phyloP scores from a whole-genome alignment of 2,329 filamentous ascomycete species.

The Chrysoporthe puriensis region DNA sequence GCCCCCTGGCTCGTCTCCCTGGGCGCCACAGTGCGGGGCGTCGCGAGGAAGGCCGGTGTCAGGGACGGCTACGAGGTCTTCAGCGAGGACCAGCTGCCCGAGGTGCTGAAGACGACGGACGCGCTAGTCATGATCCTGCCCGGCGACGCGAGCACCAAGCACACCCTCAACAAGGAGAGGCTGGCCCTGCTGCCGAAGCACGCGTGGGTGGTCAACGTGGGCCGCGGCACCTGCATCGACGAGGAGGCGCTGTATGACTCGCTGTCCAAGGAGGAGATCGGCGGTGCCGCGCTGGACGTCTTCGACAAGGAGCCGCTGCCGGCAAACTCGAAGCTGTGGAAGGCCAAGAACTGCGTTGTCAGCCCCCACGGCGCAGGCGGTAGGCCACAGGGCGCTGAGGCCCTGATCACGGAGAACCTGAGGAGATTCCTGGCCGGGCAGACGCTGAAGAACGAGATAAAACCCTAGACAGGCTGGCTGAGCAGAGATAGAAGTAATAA shows the following conservation, averaged over 20 bases:
- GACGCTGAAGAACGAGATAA: slow-evolving; percentile 58
- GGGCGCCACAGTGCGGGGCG: slow-evolving; percentile 61
- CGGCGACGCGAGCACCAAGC: slow-evolving; percentile 57
- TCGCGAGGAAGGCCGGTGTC: slow-evolving; percentile 61
- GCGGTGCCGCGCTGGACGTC: slow-evolving; percentile 43
- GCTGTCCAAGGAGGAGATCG: slow-evolving; percentile 36
- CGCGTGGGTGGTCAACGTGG: slow-evolving; percentile 59
- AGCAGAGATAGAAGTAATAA: not conserved
- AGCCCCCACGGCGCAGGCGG: slow-evolving; percentile 64
- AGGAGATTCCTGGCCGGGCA: slow-evolving; percentile 62
- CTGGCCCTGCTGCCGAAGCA: slow-evolving; percentile 59
- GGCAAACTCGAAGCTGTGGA: slow-evolving; percentile 49
- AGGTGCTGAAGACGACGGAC: slow-evolving; percentile 60
- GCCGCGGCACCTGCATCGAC: slow-evolving; percentile 41
- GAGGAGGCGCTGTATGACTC: slow-evolving; percentile 40
- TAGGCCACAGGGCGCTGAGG: slow-evolving; percentile 62
- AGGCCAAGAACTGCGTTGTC: slow-evolving; percentile 55
- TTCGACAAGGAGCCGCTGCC: slow-evolving; percentile 50
- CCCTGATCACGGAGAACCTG: slow-evolving; percentile 63
- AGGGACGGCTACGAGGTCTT: slow-evolving; percentile 62
- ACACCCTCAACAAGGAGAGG: slow-evolving; percentile 59
- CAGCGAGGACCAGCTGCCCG: slow-evolving; percentile 55
- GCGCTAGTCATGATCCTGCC: slow-evolving; percentile 71
- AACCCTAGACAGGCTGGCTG: slow-evolving; percentile 2
- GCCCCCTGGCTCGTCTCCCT: slow-evolving; percentile 56